Percentiles rank a stretch among this genome's conserved stretches.
phyloP scores from a whole-genome alignment of 2,329 filamentous ascomycete genomes.

The Alternaria ventricosa region DNA sequence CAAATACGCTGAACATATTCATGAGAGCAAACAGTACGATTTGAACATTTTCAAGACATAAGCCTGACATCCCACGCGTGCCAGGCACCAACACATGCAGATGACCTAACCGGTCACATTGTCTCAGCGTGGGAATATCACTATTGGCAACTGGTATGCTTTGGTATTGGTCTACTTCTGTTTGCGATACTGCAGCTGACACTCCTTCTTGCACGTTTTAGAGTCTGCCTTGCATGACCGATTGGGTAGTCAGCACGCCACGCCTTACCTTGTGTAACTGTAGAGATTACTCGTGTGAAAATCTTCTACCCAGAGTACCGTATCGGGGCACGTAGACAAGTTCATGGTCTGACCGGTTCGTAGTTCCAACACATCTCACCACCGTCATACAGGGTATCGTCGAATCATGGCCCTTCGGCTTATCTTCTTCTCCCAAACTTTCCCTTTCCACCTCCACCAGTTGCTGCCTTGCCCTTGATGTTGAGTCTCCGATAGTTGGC shows the following conservation, averaged over 20 bases:
- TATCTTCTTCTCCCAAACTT: conserved; percentile 46
- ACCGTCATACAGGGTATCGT: not conserved
- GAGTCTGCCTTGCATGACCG: conserved; percentile 3
- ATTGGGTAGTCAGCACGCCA: conserved; percentile 7
- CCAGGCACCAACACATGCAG: conserved; percentile 26
- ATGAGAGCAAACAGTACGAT: not conserved
- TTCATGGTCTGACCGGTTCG: not conserved
- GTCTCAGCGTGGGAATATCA: conserved; percentile 26
- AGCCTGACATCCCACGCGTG: not conserved
- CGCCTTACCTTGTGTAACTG: conserved; percentile 7
- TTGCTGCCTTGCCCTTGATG: conserved; percentile 57
- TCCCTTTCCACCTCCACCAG: conserved; percentile 47
- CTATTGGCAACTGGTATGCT: conserved; percentile 15
- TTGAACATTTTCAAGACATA: not conserved
- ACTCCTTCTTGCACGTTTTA: not conserved
- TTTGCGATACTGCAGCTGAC: conserved; percentile 6
- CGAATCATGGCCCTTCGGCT: not conserved
- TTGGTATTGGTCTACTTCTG: not conserved
- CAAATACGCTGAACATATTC: not conserved
- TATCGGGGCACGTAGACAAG: not conserved
- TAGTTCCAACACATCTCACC: not conserved
- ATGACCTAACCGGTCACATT: conserved; percentile 42
- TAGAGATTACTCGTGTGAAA: conserved; percentile 4
- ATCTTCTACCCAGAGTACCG: not conserved
- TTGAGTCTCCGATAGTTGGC: conserved; percentile 58